Evolutionary conservation across 1,284 basidiomycete genomes (phyloP).

Genomic region (Trichosporon faecale): DNA sequence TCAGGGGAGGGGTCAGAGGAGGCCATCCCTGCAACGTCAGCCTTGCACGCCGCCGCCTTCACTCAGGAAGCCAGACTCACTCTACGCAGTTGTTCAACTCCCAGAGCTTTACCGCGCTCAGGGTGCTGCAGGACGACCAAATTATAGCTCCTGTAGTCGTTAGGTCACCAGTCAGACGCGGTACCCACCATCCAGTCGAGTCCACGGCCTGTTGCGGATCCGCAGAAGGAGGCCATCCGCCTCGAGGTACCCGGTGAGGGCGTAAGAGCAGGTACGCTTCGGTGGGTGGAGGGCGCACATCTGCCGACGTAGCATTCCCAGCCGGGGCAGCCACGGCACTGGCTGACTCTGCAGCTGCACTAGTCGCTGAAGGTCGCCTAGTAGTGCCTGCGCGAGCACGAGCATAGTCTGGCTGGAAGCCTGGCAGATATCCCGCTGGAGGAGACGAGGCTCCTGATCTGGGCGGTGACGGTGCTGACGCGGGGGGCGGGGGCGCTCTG

Average conservation of each 20-base stretch:
- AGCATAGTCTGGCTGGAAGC: constrained; percentile 26
- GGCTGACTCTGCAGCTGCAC: constrained; percentile 12
- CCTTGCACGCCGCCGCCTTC: too few relatives aligned
- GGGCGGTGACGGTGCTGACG: constrained; percentile 16
- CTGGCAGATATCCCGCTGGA: constrained; percentile 15
- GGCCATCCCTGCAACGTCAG: constrained; percentile 23
- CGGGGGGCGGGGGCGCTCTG: constrained; percentile 17
- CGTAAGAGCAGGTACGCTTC: constrained; percentile 24
- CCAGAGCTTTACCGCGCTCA: constrained; percentile 23
- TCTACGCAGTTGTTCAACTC: constrained; percentile 23
- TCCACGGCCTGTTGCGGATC: constrained; percentile 6
- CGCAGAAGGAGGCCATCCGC: constrained; percentile 16
- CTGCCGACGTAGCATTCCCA: constrained; percentile 8
- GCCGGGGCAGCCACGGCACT: constrained; percentile 14
- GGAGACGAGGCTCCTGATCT: constrained; percentile 9
- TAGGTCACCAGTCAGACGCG: not conserved
- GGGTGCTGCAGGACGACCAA: constrained; percentile 22
- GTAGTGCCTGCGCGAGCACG: constrained; percentile 9
- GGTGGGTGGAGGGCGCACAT: constrained; percentile 20
- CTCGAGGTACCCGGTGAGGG: constrained; percentile 22
- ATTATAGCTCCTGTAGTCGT: constrained; percentile 17
- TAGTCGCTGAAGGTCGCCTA: constrained; percentile 5
- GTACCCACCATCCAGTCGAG: constrained; percentile 19
- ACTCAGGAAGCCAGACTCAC: constrained; percentile 6
- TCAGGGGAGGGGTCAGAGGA: constrained; percentile 22